These are phyloP conservation scores for Kluyveromyces sp. DNA, from an alignment of 1,139 yeast genomes.

Conservation along the genomic window DNA sequence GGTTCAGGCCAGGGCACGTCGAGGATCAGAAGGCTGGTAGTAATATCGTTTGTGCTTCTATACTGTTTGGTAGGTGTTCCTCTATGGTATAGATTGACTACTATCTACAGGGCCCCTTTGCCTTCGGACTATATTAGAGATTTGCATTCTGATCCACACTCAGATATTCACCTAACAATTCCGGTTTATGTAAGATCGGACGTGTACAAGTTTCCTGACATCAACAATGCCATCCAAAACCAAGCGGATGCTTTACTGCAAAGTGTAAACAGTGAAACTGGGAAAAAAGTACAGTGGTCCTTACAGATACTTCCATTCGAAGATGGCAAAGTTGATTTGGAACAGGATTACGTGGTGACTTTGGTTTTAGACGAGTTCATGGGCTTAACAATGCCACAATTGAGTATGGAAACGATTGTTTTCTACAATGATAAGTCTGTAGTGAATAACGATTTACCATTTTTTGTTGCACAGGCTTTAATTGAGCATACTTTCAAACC, in stretches of 20 bases:
- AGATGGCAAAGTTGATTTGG: conserved; percentile 10
- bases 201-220: conserved; percentile 35
- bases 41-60: conserved; percentile 28
- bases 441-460: conserved; percentile 54
- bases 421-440: conserved; percentile 42
- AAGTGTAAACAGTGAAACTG: conserved; percentile 10
- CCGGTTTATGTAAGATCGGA: conserved; percentile 46
- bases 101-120: conserved; percentile 66
- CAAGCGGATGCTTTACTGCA: conserved; percentile 25
- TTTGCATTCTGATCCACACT: conserved; percentile 30
- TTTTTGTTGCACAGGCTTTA: conserved; percentile 49
- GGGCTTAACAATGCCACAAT: conserved; percentile 24
- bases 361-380: conserved; percentile 21
- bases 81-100: conserved; percentile 62
- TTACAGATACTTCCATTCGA: conserved; percentile 23
- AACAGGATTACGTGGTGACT: conserved; percentile 21
- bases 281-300: conserved; percentile 23
- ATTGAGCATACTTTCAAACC: conserved; percentile 45
- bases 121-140: conserved; percentile 48
- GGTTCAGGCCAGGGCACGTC: conserved; percentile 3
- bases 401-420: conserved; percentile 37
- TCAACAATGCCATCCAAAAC: conserved; percentile 39
- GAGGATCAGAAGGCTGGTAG: conserved; percentile 18
- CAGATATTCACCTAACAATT: conserved; percentile 24
- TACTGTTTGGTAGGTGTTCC: conserved; percentile 62